Percentiles rank a stretch among this genome's conserved stretches.
These are phyloP conservation scores for Pythium brassicae DNA, from an alignment of 352 stramenopile genomes.

Conservation along the genomic window DNA sequence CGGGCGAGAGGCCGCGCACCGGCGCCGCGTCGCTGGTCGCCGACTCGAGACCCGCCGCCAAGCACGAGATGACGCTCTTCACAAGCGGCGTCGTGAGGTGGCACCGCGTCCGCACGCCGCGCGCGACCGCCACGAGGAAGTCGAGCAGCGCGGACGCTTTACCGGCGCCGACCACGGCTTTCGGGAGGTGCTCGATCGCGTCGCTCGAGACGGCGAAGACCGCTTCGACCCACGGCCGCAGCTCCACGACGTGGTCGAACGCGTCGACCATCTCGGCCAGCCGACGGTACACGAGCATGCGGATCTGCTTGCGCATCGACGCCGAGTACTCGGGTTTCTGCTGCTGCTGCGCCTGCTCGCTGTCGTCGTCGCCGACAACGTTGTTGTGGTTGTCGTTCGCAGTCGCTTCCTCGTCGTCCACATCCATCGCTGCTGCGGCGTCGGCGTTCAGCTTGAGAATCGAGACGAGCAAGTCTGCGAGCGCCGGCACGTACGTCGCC, in stretches of 20 bases:
- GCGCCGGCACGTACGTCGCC: slow-evolving; percentile 65
- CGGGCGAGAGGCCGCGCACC: slow-evolving; percentile 46
- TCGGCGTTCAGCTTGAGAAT: slow-evolving; percentile 59
- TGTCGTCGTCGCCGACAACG: slow-evolving; percentile 12
- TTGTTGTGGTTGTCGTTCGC: slow-evolving; percentile 9
- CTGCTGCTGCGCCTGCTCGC: background rate
- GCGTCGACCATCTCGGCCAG: slow-evolving; percentile 71
- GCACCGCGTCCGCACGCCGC: slow-evolving; percentile 32
- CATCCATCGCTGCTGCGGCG: slow-evolving; percentile 18
- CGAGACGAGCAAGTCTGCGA: slow-evolving; percentile 73
- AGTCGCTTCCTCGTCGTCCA: slow-evolving; percentile 16
- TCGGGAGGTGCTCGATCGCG: slow-evolving; percentile 63
- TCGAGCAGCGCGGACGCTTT: slow-evolving; percentile 80
- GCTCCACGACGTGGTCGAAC: slow-evolving; percentile 63
- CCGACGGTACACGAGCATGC: slow-evolving; percentile 71
- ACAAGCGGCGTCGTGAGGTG: slow-evolving; percentile 36
- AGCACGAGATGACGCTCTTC: slow-evolving; percentile 53
- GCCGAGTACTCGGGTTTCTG: slow-evolving; percentile 24
- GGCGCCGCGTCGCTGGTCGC: slow-evolving; percentile 18
- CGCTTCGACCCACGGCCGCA: slow-evolving; percentile 59
- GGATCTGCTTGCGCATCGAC: slow-evolving; percentile 78
- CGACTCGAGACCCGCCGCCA: slow-evolving; percentile 47
- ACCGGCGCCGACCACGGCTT: slow-evolving; percentile 60
- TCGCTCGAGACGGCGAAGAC: slow-evolving; percentile 43
- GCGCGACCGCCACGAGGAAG: slow-evolving; percentile 58